Evolutionary conservation across 192 early-diverging fungal species (phyloP).

Genomic region (Dissophora globulifera): DNA sequence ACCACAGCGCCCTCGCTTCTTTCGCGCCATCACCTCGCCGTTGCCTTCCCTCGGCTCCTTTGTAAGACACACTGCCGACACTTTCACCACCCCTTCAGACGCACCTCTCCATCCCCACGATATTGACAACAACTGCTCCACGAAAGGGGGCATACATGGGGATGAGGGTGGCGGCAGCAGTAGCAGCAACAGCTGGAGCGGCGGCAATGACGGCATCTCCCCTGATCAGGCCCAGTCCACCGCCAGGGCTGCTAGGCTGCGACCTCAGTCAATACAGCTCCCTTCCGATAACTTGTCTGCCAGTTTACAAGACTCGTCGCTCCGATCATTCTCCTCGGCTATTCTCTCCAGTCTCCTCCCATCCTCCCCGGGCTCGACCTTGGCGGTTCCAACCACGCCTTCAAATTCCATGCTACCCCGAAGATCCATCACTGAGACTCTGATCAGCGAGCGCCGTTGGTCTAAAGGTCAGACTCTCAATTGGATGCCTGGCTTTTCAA

Average conservation of each 20-base stretch:
- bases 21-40: constrained; percentile 33
- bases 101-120: not conserved
- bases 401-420: not conserved
- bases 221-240: not conserved
- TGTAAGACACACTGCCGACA: not conserved
- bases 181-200: too few relatives aligned
- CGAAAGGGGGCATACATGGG: too few relatives aligned
- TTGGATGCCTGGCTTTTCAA: constrained; percentile 18
- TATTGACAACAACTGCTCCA: not conserved
- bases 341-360: not conserved
- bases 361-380: not conserved
- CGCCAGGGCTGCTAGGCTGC: not conserved
- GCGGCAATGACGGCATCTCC: not conserved
- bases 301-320: not conserved
- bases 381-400: not conserved
- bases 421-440: constrained; percentile 15
- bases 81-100: not conserved
- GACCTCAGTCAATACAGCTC: constrained; percentile 1
- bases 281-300: not conserved
- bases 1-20: constrained; percentile 13
- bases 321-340: constrained; percentile 18
- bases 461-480: constrained; percentile 13
- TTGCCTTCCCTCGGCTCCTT: constrained; percentile 13
- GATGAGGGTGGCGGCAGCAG: too few relatives aligned
- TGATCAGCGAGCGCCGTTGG: constrained; percentile 9